Evolutionary conservation across 768 basidiomycete species (phyloP), one percentile per base, ranked within the genome.

Genomic region (Hypholoma fasciculare): DNA sequence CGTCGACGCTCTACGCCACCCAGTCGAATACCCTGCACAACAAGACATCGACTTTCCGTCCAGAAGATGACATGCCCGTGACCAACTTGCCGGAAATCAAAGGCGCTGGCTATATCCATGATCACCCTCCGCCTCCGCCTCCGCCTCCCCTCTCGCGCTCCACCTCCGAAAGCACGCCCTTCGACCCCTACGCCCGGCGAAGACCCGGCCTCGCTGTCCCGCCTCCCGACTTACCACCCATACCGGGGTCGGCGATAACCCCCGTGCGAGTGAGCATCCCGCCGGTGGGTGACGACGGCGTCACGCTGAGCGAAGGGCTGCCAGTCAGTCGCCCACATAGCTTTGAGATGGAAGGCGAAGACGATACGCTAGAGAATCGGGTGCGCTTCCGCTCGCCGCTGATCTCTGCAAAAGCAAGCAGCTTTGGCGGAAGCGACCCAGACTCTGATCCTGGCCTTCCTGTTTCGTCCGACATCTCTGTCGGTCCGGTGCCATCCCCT

Each of bases 331-430:
- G 13, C 2, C 30, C 9, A 7, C 30, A 34, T 34, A 17, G 40
- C 40, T 42, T 42, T 7, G 17, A 1, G 13, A 14, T 14, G 17
- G 40, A 42, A 5, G 49, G 43, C 13, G 36, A 52, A 12, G 39
- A 19, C 11, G 42, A 46, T 17, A 27, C 23, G 19, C 48, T 23
- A 7, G 57, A 52, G 6, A 37, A 58, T 14, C 42, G 36, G 12
- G 57, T 58, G 17, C 50, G 46, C 23, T 58, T 58, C 17, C 42
- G 57, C 8, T 58, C 57, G 12, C 57, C 57, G 17, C 39, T 53
- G 36, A 38, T 58, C 19, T 58, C 57, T 16, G 57, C 30, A 0
- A 40, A 52, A 27, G 43, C 14, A 8, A 52, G 40, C 46, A 36
- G 27, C 26, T 44, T 34, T 37, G 23, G 40, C 50, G 34, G 47